Conservation (phyloP, 805 yeast species). For the Aciculoconidium aculeatum region DNA sequence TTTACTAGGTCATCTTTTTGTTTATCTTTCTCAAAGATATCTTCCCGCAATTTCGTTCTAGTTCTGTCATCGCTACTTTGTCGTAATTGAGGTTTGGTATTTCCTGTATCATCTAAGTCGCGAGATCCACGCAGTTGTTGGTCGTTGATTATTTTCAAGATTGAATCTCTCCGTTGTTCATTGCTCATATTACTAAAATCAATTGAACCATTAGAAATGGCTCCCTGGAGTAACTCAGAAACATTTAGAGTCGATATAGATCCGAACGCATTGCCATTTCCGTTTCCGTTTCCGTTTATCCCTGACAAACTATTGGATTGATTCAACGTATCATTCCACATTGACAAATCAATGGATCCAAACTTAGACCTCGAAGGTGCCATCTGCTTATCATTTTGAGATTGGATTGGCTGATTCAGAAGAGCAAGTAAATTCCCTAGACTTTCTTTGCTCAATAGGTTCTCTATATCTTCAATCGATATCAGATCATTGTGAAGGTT, state of each 20-base stretch:
- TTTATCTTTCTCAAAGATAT: constrained; percentile 26
- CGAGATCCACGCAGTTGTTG: constrained; percentile 16
- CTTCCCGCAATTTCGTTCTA: constrained; percentile 25
- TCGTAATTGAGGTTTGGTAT: constrained; percentile 4
- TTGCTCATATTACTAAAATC: constrained; percentile 34
- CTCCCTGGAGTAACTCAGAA: constrained; percentile 28
- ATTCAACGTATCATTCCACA: constrained; percentile 10
- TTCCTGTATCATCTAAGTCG: constrained; percentile 8
- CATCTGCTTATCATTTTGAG: constrained; percentile 5
- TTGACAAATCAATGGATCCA: constrained; percentile 22
- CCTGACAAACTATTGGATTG: too few relatives aligned
- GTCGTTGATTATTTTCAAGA: constrained; percentile 31
- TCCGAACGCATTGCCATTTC: constrained; percentile 16
- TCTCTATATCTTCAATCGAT: constrained; percentile 28
- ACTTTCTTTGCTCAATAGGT: constrained; percentile 27
- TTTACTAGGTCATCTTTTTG: constrained; percentile 2
- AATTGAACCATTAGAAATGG: constrained; percentile 29
- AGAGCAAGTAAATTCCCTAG: constrained; percentile 21
- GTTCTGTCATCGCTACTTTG: constrained; percentile 7
- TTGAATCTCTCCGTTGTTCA: constrained; percentile 36
- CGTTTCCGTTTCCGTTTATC: constrained; percentile 11
- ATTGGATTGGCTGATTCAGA: constrained; percentile 6
- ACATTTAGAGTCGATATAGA: constrained; percentile 25
- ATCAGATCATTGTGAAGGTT: constrained; percentile 16
- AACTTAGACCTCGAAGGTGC: constrained; percentile 17